These are phyloP conservation scores for Trametes cinnabarina DNA, from an alignment of 768 basidiomycete genomes.

Conservation along the genomic window DNA sequence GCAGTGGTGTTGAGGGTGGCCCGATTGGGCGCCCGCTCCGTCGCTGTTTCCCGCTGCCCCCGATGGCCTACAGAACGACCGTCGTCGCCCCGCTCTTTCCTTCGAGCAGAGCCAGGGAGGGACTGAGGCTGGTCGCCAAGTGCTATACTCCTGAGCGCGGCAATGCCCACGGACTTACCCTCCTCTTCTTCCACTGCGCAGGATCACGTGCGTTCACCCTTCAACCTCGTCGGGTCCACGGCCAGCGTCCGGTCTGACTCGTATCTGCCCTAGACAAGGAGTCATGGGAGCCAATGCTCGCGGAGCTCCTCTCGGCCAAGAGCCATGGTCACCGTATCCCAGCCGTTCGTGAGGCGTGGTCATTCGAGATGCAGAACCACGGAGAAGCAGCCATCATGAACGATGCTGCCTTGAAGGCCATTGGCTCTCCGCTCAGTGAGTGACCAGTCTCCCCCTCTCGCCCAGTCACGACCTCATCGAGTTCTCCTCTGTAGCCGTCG, in stretches of 20 bases:
- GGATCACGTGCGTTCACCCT: constrained; percentile 4
- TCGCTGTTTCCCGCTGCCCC: too few species aligned
- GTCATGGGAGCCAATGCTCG: constrained; percentile 12
- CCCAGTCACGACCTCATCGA: too few species aligned
- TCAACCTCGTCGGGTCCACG: too few species aligned
- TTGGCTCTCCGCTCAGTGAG: neutral
- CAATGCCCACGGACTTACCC: constrained; percentile 1
- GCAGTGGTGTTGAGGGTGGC: too few species aligned
- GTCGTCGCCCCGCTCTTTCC: neutral
- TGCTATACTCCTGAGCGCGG: neutral
- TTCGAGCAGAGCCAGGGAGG: neutral
- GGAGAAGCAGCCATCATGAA: constrained; percentile 14
- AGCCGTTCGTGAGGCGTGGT: constrained; percentile 16
- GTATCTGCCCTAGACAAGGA: too few species aligned
- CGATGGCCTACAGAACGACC: constrained; percentile 8
- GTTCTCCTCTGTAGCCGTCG: constrained; percentile 7
- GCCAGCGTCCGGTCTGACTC: too few species aligned
- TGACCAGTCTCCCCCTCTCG: too few species aligned
- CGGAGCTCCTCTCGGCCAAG: neutral
- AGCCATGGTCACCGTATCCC: neutral
- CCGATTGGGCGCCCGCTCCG: too few species aligned
- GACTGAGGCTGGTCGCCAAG: constrained; percentile 6
- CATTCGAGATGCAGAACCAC: constrained; percentile 19
- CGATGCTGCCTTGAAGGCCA: neutral
- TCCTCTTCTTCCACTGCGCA: constrained; percentile 11